phyloP scores from a whole-genome alignment of 805 yeast genomes.

The Metschnikowia shivogae region DNA sequence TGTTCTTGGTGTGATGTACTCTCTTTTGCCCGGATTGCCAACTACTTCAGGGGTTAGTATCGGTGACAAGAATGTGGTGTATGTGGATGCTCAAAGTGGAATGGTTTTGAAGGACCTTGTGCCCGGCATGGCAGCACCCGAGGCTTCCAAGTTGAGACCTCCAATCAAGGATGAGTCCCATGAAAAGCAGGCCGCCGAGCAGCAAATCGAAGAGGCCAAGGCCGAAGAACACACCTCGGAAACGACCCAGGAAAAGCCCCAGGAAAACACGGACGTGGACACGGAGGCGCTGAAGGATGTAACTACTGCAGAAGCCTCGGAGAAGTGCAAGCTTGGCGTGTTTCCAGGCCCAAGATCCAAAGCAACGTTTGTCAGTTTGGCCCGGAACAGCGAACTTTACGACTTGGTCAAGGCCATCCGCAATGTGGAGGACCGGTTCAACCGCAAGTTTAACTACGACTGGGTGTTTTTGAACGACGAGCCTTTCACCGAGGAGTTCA shows the following conservation, averaged over 20 bases:
- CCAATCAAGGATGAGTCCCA: constrained; percentile 9
- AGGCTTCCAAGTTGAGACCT: not conserved
- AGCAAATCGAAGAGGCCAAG: constrained; percentile 6
- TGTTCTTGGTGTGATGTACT: not conserved
- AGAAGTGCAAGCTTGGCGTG: not conserved
- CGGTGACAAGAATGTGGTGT: constrained; percentile 9
- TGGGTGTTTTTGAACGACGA: constrained; percentile 95
- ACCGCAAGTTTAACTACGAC: constrained; percentile 74
- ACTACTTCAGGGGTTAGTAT: not conserved
- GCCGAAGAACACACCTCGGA: not conserved
- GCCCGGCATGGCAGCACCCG: not conserved
- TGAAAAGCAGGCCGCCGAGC: constrained; percentile 8
- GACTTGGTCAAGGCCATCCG: constrained; percentile 61
- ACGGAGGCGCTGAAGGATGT: too few relatives aligned
- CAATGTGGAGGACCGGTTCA: constrained; percentile 86
- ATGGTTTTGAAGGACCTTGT: constrained; percentile 7
- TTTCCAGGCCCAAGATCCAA: constrained; percentile 11
- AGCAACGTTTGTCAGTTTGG: constrained; percentile 57
- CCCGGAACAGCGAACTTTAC: constrained; percentile 70
- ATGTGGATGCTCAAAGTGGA: constrained; percentile 17
- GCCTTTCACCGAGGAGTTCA: constrained; percentile 78
- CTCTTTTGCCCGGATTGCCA: not conserved
- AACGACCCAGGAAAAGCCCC: not conserved
- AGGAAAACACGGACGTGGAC: not conserved
- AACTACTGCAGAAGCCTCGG: not conserved